A percentile compares a stretch with the other conserved stretches of the same genome.
phyloP scores from a whole-genome alignment of 306 rosid species.

The Sicyos edulis region DNA sequence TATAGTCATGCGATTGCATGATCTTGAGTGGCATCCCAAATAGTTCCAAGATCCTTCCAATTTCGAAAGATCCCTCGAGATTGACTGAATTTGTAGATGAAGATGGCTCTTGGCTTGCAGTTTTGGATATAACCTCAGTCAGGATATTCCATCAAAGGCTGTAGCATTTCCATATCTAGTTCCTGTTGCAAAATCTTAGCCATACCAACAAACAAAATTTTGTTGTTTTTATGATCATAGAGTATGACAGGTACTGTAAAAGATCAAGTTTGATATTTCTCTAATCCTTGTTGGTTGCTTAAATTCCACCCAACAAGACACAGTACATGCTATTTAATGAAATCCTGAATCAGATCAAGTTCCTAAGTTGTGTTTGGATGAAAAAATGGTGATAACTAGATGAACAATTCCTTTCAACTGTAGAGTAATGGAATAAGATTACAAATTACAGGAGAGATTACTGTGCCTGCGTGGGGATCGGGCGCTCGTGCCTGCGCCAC shows the following conservation, averaged over 20 bases:
- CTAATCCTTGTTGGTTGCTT: background rate
- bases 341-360: constrained; percentile 12
- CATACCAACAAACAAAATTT: too few species aligned
- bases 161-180: background rate
- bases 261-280: background rate
- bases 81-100: constrained; percentile 58
- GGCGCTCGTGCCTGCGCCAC: background rate
- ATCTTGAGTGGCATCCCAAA: too few species aligned
- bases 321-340: constrained; percentile 12
- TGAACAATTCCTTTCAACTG: constrained; percentile 17
- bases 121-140: constrained; percentile 30
- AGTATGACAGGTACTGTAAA: background rate
- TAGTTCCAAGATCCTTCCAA: too few species aligned
- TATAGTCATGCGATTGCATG: too few species aligned
- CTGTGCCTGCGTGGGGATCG: background rate
- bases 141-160: background rate
- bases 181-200: background rate
- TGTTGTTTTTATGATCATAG: background rate
- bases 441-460: constrained; percentile 23
- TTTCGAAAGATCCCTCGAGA: too few species aligned
- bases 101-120: constrained; percentile 56
- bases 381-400: constrained; percentile 11
- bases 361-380: constrained; percentile 9
- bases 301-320: background rate
- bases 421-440: constrained; percentile 19